These are phyloP conservation scores for Puccinellia tenuiflora DNA, from an alignment of 176 grass and related monocot species.

Conservation along the genomic window DNA sequence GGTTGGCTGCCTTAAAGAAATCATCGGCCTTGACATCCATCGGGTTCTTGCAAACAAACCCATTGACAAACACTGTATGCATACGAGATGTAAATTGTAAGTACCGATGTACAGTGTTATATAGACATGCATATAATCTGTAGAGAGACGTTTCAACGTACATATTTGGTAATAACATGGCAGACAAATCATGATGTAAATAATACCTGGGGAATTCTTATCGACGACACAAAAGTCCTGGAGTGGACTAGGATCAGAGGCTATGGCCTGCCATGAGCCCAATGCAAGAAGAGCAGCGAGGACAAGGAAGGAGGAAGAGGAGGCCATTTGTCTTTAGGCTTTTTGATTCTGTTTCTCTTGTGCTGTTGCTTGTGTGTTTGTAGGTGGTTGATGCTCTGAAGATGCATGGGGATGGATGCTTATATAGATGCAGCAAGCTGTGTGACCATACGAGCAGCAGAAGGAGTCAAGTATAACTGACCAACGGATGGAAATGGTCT, in stretches of 20 bases:
- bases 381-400: not conserved
- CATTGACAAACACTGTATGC: not conserved
- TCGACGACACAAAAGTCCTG: slow-evolving; percentile 15
- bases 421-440: not conserved
- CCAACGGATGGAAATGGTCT: not conserved
- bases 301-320: not conserved
- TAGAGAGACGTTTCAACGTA: not conserved
- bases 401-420: not conserved
- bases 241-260: slow-evolving; percentile 14
- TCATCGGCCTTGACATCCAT: not conserved
- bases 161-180: not conserved
- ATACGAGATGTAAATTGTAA: no score
- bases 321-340: not conserved
- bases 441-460: not conserved
- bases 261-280: not conserved
- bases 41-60: not conserved
- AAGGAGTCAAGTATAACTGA: not conserved
- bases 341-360: not conserved
- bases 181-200: not conserved
- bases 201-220: not conserved
- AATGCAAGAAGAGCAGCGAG: not conserved
- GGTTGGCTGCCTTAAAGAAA: not conserved
- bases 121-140: no score
- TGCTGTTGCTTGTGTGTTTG: not conserved
- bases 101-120: no score